phyloP scores from a whole-genome alignment of 768 basidiomycete genomes.

The Lactarius psammicola region DNA sequence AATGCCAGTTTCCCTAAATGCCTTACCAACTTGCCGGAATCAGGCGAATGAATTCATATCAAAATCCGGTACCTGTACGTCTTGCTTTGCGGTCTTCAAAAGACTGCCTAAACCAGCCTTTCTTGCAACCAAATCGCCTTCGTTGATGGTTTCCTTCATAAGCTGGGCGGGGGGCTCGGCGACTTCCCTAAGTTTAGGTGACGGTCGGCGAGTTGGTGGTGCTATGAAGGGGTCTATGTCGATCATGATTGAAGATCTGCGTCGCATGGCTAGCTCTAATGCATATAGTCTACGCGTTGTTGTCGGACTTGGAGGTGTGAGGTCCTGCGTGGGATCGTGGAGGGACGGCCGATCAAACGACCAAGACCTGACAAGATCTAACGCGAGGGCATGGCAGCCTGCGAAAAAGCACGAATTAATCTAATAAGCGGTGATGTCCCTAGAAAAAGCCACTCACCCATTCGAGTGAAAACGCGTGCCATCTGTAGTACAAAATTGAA shows the following conservation, averaged over 20 bases:
- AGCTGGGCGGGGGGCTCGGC: conserved; percentile 29
- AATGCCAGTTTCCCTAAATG: conserved; percentile 3
- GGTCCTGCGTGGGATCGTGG: conserved; percentile 30
- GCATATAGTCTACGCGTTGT: conserved; percentile 48
- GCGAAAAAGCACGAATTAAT: conserved; percentile 15
- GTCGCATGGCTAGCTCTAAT: conserved; percentile 52
- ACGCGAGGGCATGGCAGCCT: conserved; percentile 93
- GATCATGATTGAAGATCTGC: conserved; percentile 76
- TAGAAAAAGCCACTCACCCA: conserved; percentile 59
- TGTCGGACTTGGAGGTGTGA: conserved; percentile 45
- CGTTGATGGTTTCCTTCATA: conserved; percentile 39
- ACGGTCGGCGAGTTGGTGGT: conserved; percentile 55
- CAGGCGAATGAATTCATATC: conserved; percentile 78
- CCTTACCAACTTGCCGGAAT: conserved; percentile 19
- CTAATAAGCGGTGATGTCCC: background rate
- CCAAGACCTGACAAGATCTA: conserved; percentile 89
- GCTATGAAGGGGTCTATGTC: conserved; percentile 79
- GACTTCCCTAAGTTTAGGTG: conserved; percentile 41
- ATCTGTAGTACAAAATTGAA: conserved; percentile 97
- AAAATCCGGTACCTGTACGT: conserved; percentile 83
- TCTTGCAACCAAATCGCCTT: conserved; percentile 58
- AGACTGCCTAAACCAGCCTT: conserved; percentile 78
- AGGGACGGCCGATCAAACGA: conserved; percentile 80
- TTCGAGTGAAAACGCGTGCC: conserved; percentile 87
- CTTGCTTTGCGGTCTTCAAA: conserved; percentile 89